phyloP scores from a whole-genome alignment of 2,329 filamentous ascomycete genomes.

The Ophiocordyceps sinensis region DNA sequence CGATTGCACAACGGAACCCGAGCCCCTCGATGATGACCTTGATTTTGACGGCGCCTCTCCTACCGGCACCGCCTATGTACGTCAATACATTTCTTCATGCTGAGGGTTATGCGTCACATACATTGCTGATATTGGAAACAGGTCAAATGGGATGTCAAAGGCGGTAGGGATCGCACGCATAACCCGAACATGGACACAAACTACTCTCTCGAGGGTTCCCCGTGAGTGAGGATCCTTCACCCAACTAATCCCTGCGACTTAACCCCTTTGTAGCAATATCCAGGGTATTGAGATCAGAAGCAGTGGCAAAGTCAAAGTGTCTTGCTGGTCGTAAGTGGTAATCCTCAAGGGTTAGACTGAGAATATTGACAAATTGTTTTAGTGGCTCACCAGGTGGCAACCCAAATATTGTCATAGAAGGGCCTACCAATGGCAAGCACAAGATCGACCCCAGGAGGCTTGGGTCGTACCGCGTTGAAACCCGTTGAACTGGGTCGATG shows the following conservation, averaged over 20 bases:
- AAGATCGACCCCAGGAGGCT: slow-evolving; percentile 11
- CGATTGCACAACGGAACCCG: not conserved
- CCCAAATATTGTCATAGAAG: not conserved
- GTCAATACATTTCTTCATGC: not conserved
- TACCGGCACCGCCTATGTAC: not conserved
- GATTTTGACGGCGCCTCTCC: not conserved
- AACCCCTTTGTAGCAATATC: slow-evolving; percentile 1
- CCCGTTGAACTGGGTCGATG: slow-evolving; percentile 9
- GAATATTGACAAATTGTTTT: not conserved
- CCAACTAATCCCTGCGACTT: not conserved
- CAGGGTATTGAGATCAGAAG: slow-evolving; percentile 2
- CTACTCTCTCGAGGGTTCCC: slow-evolving; percentile 1
- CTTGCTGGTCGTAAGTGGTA: slow-evolving; percentile 1
- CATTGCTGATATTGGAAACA: not conserved
- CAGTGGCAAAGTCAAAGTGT: not conserved
- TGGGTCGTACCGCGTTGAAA: slow-evolving; percentile 11
- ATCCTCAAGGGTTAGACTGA: not conserved
- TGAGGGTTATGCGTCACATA: not conserved
- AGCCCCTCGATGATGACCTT: not conserved
- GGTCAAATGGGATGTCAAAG: slow-evolving; percentile 5
- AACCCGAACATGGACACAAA: too few species aligned
- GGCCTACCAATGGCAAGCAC: slow-evolving; percentile 1
- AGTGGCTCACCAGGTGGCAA: not conserved
- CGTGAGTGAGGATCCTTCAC: not conserved
- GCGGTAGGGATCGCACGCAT: slow-evolving; percentile 2